These are phyloP conservation scores for Panus rudis DNA, from an alignment of 768 basidiomycete genomes.

Conservation along the genomic window DNA sequence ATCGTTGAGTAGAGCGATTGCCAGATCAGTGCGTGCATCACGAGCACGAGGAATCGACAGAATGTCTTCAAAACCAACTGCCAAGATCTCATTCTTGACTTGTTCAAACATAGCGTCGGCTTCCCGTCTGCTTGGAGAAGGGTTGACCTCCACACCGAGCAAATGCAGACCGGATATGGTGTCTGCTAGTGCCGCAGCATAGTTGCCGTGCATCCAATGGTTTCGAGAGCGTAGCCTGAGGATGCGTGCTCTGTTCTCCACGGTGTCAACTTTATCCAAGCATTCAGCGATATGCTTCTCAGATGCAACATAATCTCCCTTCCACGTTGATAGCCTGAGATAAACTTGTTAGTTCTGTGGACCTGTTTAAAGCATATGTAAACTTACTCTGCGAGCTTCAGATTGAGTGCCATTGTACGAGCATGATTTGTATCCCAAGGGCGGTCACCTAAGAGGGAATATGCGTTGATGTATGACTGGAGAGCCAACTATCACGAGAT, in stretches of 20 bases:
- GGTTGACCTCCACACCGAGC: slow-evolving; percentile 55
- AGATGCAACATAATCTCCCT: slow-evolving; percentile 50
- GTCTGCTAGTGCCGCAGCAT: slow-evolving; percentile 47
- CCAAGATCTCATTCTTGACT: slow-evolving; percentile 64
- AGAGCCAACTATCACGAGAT: slow-evolving; percentile 42
- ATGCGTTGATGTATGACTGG: slow-evolving; percentile 54
- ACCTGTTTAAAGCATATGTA: neutral
- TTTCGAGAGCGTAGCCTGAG: slow-evolving; percentile 58
- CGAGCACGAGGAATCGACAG: slow-evolving; percentile 53
- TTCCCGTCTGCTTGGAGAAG: slow-evolving; percentile 43
- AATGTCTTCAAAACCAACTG: slow-evolving; percentile 64
- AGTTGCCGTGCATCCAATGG: slow-evolving; percentile 54
- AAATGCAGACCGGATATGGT: slow-evolving; percentile 52
- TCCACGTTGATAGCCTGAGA: slow-evolving; percentile 55
- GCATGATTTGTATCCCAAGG: slow-evolving; percentile 44
- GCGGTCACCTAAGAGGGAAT: slow-evolving; percentile 43
- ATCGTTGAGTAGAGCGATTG: slow-evolving; percentile 61
- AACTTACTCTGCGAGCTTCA: slow-evolving; percentile 57
- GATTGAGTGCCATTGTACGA: slow-evolving; percentile 46
- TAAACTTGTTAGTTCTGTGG: neutral
- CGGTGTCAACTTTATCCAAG: slow-evolving; percentile 36
- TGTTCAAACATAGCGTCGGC: slow-evolving; percentile 62
- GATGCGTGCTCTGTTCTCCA: slow-evolving; percentile 50
- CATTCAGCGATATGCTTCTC: slow-evolving; percentile 51
- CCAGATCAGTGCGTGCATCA: slow-evolving; percentile 53